phyloP scores from a whole-genome alignment of 139 green algal genomes.

The Nannochloris sp. region DNA sequence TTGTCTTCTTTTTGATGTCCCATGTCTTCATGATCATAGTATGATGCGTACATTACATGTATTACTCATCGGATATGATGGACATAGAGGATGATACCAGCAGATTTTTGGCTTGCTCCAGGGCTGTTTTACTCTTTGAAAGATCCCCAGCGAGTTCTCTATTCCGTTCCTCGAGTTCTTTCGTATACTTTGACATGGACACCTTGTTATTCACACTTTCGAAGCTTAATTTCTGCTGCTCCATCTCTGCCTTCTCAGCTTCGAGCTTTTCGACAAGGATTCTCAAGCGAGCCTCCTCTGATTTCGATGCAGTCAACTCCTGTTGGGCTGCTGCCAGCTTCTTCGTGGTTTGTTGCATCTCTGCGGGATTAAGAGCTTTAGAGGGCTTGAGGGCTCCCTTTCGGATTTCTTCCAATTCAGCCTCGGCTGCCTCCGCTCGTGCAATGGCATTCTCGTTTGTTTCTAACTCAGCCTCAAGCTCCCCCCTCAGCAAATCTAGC shows the following conservation, averaged over 20 bases:
- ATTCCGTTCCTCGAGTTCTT: too few relatives aligned
- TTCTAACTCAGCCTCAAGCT: slow-evolving; percentile 20
- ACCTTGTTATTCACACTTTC: not conserved
- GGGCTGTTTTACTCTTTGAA: too few relatives aligned
- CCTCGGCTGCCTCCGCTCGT: slow-evolving; percentile 10
- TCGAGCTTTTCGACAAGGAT: not conserved
- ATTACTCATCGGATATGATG: not conserved
- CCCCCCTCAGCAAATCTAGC: slow-evolving; percentile 20
- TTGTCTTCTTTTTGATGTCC: not conserved
- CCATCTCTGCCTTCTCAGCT: not conserved
- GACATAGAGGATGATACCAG: too few relatives aligned
- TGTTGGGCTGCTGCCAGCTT: not conserved
- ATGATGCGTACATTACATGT: not conserved
- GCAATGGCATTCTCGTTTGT: not conserved
- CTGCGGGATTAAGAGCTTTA: not conserved
- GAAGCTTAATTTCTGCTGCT: not conserved
- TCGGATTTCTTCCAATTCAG: not conserved
- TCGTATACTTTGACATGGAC: too few relatives aligned
- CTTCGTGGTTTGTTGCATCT: not conserved
- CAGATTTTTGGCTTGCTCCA: too few relatives aligned
- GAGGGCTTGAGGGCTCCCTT: not conserved
- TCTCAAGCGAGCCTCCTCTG: slow-evolving; percentile 1
- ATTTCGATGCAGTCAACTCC: not conserved
- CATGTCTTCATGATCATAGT: not conserved
- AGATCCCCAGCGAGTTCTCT: too few relatives aligned